A percentile compares a stretch with the other conserved stretches of the same genome.
Conservation (phyloP, 1,284 basidiomycete genomes). For the Filobasidium uniguttulatum region DNA sequence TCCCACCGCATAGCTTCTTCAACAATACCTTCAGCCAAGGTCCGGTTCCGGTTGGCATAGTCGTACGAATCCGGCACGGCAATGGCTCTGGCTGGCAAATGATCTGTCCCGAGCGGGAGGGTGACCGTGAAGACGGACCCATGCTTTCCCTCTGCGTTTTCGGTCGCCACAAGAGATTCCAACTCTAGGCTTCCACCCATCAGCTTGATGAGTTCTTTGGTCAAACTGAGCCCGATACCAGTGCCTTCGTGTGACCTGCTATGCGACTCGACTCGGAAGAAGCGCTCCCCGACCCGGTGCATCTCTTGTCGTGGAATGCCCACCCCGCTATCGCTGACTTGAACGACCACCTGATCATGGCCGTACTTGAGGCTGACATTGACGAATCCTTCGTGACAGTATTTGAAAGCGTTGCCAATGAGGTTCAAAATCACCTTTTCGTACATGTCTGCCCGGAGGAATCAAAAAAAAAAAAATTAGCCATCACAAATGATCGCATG, state of each 20-base stretch:
- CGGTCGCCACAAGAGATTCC: conserved; percentile 26
- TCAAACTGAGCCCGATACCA: conserved; percentile 26
- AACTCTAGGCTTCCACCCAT: conserved; percentile 37
- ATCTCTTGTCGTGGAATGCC: conserved; percentile 33
- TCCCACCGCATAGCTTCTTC: conserved; percentile 33
- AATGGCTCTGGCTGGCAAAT: conserved; percentile 1
- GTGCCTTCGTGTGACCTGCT: conserved; percentile 32
- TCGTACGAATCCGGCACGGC: neutral
- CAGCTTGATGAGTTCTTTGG: conserved; percentile 37
- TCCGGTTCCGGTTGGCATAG: conserved; percentile 5
- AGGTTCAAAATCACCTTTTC: conserved; percentile 39
- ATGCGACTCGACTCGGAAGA: conserved; percentile 16
- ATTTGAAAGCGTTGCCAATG: conserved; percentile 36
- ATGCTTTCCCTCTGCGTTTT: conserved; percentile 26
- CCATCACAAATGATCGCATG: too few species aligned
- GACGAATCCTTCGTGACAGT: conserved; percentile 27
- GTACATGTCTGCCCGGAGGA: conserved; percentile 27
- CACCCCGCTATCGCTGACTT: conserved; percentile 36
- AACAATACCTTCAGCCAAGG: conserved; percentile 26
- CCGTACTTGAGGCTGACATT: conserved; percentile 23
- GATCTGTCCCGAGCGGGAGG: conserved; percentile 19
- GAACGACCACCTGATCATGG: conserved; percentile 20
- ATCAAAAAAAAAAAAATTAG: too few species aligned
- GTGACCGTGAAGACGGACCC: conserved; percentile 25
- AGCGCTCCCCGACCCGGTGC: conserved; percentile 31